Base-by-base conservation (phyloP, 305 asterid species). In the Lippia alba region DNA sequence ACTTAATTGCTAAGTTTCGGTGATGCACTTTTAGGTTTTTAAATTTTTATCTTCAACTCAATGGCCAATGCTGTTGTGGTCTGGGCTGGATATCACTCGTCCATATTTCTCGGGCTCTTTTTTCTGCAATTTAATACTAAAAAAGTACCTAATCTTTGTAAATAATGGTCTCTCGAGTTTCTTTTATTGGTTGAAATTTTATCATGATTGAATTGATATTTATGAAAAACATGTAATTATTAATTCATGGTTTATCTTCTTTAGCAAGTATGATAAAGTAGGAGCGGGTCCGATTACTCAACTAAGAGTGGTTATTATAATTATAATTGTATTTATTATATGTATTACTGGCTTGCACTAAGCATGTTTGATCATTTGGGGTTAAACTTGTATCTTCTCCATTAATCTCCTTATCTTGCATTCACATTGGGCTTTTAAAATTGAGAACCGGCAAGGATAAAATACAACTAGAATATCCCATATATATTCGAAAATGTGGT, bases 1-100 rank as follows among this genome's bases (percentile, higher is more conserved):
- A 70, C 85, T 81, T 81, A 76, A 70, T 61, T 55, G 83, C 79
- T 81, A 82, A 82, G 86, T 74, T 76, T 76, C 71, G 49, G 45
- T 39, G 48, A 6, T 53, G 44, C 55, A 60, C 67, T 63, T 71
- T 36, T 36, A 14, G 19, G 18, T 53, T 10, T 14, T n/a, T n/a
- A n/a, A n/a, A n/a, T n/a, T n/a, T n/a, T n/a, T n/a, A 20, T 56
- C 12, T 49, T 64, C 46, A 49, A 9, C 57, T 50, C 68, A 36
- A 18, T 66, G 66, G n/a, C n/a, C 61, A 34, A n/a, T n/a, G n/a
- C n/a, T 45, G 72, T 55, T 56, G 70, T 44, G 6, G 55, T 79
- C 66, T 61, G 66, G 67, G 72, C 80, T 79, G 80, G 73, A 71
- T 59, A 66, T 46, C 82, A 74, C 76, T 61, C 59, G 75, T 24